These are phyloP conservation scores for Ceratobasidium sp. DNA, from an alignment of 1,284 basidiomycete species.

Conservation along the genomic window DNA sequence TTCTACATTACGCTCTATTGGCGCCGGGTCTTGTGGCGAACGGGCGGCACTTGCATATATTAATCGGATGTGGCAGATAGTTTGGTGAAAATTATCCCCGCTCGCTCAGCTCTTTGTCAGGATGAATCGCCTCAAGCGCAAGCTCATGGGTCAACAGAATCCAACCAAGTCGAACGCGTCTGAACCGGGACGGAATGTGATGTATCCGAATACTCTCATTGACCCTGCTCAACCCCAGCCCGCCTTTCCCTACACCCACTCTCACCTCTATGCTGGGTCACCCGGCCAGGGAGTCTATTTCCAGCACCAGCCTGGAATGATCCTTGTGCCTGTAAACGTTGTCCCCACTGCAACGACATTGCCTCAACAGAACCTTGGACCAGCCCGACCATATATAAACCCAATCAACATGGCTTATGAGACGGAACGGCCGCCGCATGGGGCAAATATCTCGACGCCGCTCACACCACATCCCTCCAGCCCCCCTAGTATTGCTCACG, in stretches of 20 bases:
- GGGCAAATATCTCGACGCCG: neutral
- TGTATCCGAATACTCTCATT: neutral
- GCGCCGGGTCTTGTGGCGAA: too few species aligned
- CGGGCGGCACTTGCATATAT: too few species aligned
- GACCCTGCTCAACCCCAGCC: neutral
- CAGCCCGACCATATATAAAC: neutral
- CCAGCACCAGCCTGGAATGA: neutral
- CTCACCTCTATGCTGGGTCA: neutral
- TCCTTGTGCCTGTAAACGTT: neutral
- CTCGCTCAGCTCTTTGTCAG: too few species aligned
- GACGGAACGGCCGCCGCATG: neutral
- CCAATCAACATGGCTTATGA: neutral
- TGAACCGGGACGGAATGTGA: neutral
- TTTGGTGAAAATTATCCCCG: too few species aligned
- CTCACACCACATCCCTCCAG: neutral
- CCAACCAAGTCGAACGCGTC: neutral
- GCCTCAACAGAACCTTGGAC: neutral
- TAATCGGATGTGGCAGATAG: too few species aligned
- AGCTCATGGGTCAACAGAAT: neutral
- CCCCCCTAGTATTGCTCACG: neutral
- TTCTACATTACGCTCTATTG: too few species aligned
- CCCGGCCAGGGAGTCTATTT: neutral
- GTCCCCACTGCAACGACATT: neutral
- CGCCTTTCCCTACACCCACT: neutral
- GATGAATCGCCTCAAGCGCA: slow-evolving; percentile 10